These are phyloP conservation scores for Alternaria viburni DNA, from an alignment of 2,329 filamentous ascomycete species.

Conservation along the genomic window DNA sequence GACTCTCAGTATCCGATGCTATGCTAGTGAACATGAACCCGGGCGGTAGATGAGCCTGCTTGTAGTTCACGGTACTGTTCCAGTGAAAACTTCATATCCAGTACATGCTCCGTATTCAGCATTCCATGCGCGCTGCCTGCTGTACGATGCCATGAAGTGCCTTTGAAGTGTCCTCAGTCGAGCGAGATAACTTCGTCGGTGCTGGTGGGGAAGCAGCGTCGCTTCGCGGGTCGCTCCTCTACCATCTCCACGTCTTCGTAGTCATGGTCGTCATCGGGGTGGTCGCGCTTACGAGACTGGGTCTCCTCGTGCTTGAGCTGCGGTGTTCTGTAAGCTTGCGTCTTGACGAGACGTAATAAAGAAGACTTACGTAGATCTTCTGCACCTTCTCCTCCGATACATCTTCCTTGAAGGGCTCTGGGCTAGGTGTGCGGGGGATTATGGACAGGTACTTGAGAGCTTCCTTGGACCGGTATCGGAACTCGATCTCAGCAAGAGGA, in stretches of 20 bases:
- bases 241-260: slow-evolving; percentile 6
- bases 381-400: neutral
- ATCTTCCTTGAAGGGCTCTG: slow-evolving; percentile 8
- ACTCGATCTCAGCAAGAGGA: slow-evolving; percentile 20
- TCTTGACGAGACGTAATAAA: neutral
- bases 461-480: slow-evolving; percentile 24
- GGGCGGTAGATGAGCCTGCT: neutral
- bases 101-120: neutral
- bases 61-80: neutral
- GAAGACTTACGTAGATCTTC: neutral
- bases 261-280: neutral
- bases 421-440: slow-evolving; percentile 28
- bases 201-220: slow-evolving; percentile 4
- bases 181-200: slow-evolving; percentile 14
- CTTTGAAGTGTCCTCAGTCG: neutral
- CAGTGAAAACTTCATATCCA: neutral
- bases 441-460: slow-evolving; percentile 36
- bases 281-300: slow-evolving; percentile 3
- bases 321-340: neutral
- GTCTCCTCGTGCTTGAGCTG: neutral
- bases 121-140: neutral
- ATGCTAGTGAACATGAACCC: neutral
- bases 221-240: slow-evolving; percentile 4
- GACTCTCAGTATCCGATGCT: neutral
- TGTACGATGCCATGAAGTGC: too few species aligned